Conservation (phyloP, 257 asterid species). For the Lantana camara region DNA sequence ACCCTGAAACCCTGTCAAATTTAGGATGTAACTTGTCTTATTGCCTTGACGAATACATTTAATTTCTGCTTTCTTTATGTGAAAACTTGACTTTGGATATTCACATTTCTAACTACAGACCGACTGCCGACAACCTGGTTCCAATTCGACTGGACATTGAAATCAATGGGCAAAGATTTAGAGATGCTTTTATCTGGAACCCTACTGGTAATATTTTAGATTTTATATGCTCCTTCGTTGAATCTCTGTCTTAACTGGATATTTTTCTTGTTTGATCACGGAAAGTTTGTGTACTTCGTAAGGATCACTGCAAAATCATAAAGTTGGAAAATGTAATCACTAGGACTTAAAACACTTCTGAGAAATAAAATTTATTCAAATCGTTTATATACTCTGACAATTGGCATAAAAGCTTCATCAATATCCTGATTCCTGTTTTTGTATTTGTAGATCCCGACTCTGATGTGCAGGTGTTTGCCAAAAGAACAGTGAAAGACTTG, state of each 20-base stretch:
- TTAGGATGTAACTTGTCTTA: conserved; percentile 60
- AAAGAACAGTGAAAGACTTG: conserved; percentile 87
- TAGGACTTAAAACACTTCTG: neutral
- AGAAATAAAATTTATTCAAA: neutral
- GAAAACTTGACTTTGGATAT: conserved; percentile 8
- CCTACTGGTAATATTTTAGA: conserved; percentile 64
- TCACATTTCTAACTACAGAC: conserved; percentile 46
- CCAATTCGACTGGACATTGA: conserved; percentile 90
- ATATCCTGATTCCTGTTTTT: conserved; percentile 17
- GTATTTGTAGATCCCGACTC: conserved; percentile 78
- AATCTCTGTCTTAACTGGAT: no score
- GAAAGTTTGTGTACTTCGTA: no score
- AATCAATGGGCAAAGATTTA: conserved; percentile 81
- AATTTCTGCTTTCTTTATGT: neutral
- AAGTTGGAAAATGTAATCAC: neutral
- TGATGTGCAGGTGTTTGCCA: conserved; percentile 85
- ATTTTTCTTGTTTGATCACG: neutral
- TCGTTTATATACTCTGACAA: neutral
- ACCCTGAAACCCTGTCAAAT: conserved; percentile 78
- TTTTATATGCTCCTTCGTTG: conserved; percentile 1
- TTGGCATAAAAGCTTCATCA: conserved; percentile 2
- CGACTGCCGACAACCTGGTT: conserved; percentile 85
- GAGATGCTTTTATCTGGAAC: conserved; percentile 90
- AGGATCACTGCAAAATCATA: neutral
- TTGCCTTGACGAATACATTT: neutral